Conservation (phyloP, 1,139 yeast genomes). For the Kodamaea plutei region DNA sequence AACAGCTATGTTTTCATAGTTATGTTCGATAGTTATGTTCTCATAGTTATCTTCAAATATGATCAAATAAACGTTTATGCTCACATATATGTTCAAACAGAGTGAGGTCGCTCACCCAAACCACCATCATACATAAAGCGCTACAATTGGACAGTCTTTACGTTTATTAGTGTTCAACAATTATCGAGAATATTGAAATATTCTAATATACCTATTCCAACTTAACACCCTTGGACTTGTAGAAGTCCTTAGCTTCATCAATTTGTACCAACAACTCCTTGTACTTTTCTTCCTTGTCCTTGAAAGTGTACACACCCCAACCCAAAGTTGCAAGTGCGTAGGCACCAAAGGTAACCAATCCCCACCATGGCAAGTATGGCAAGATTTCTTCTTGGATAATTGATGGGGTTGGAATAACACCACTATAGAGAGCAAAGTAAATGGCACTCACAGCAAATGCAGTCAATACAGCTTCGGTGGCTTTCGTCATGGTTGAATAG, state of each 20-base stretch:
- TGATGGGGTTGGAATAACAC: constrained; percentile 55
- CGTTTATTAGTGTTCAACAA: no score
- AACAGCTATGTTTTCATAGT: no score
- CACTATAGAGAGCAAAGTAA: constrained; percentile 51
- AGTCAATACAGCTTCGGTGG: constrained; percentile 55
- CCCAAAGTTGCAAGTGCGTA: constrained; percentile 72
- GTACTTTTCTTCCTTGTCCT: constrained; percentile 70
- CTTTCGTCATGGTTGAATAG: constrained; percentile 54
- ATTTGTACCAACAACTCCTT: constrained; percentile 61
- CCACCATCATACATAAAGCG: no score
- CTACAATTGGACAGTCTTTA: no score
- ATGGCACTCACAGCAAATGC: constrained; percentile 46
- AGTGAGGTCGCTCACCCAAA: no score
- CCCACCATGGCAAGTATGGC: constrained; percentile 72
- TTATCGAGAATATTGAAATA: no score
- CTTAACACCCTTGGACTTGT: constrained; percentile 54
- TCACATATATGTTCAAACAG: no score
- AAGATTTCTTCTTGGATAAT: constrained; percentile 50
- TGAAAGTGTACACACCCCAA: constrained; percentile 66
- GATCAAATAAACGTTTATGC: no score
- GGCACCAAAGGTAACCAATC: constrained; percentile 63
- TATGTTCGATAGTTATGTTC: no score
- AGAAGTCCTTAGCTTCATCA: constrained; percentile 60
- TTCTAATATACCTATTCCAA: constrained; percentile 33
- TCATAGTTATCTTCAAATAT: no score